A percentile compares a stretch with the other conserved stretches of the same genome.
These are phyloP conservation scores for Grifola frondosa DNA, from an alignment of 1,284 basidiomycete species.

Conservation along the genomic window DNA sequence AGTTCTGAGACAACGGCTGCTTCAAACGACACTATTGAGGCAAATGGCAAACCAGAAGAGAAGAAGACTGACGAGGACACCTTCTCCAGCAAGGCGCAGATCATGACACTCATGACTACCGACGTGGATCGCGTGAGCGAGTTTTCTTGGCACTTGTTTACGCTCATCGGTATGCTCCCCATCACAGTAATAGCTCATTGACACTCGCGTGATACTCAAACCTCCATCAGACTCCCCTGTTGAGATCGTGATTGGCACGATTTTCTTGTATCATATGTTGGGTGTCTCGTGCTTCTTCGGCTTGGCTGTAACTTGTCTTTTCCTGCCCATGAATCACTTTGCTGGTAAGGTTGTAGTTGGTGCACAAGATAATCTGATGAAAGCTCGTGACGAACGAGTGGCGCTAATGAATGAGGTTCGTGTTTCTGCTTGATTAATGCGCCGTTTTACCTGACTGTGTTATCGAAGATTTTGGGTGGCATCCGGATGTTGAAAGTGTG, in stretches of 20 bases:
- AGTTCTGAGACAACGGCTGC: conserved; percentile 29
- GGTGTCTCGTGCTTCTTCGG: conserved; percentile 83
- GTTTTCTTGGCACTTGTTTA: conserved; percentile 78
- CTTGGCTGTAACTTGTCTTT: conserved; percentile 79
- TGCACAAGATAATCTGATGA: conserved; percentile 89
- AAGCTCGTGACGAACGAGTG: conserved; percentile 87
- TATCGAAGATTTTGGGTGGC: conserved; percentile 70
- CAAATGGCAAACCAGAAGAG: conserved; percentile 22
- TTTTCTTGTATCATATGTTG: conserved; percentile 81
- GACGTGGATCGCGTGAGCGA: conserved; percentile 90
- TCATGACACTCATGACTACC: conserved; percentile 87
- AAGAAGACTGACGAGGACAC: conserved; percentile 66
- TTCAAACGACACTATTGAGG: conserved; percentile 9
- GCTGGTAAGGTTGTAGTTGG: conserved; percentile 84
- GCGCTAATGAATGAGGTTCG: conserved; percentile 88
- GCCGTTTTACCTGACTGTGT: neutral
- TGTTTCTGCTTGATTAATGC: conserved; percentile 4
- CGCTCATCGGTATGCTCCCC: conserved; percentile 50
- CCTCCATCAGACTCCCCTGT: conserved; percentile 85
- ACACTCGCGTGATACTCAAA: no score
- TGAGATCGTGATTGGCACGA: conserved; percentile 78
- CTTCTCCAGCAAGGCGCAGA: conserved; percentile 87
- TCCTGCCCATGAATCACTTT: conserved; percentile 85
- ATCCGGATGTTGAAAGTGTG: conserved; percentile 90
- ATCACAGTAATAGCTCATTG: neutral